Percentiles rank a stretch among this genome's conserved stretches.
Evolutionary conservation across 1,284 basidiomycete genomes (phyloP).

Genomic region (Rhodotorula sp.): DNA sequence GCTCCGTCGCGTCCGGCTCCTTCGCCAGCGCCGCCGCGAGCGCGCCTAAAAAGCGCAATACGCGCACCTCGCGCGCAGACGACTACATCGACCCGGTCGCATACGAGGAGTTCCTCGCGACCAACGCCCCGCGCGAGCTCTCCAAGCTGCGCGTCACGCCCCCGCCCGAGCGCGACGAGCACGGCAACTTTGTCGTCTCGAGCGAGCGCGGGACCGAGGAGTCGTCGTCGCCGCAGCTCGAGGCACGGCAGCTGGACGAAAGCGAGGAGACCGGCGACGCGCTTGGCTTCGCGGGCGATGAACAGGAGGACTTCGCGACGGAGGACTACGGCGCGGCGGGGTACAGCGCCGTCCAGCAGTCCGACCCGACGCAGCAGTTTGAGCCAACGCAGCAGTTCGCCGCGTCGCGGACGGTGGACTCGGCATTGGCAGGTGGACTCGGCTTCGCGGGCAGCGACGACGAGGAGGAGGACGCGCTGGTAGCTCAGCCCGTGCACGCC

Average conservation of each 20-base stretch:
- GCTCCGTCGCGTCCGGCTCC: not conserved
- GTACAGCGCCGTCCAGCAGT: too few relatives aligned
- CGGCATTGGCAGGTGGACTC: too few relatives aligned
- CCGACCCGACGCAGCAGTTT: too few relatives aligned
- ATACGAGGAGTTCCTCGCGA: not conserved
- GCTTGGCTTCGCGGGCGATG: not conserved
- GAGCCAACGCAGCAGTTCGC: too few relatives aligned
- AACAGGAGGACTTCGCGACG: not conserved
- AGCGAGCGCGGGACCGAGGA: not conserved
- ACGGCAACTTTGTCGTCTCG: constrained; percentile 4
- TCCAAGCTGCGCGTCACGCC: not conserved
- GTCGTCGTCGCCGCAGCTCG: not conserved
- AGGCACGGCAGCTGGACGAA: not conserved
- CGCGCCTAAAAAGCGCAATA: not conserved
- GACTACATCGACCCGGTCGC: not conserved
- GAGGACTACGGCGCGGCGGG: not conserved
- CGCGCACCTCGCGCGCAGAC: not conserved
- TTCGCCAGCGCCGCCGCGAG: not conserved
- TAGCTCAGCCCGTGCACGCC: not conserved
- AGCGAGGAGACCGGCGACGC: not conserved
- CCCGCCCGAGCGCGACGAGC: constrained; percentile 7
- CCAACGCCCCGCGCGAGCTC: not conserved
- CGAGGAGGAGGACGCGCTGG: not conserved
- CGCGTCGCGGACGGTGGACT: too few relatives aligned
- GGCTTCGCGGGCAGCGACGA: constrained; percentile 1